Conservation (phyloP, 2,329 filamentous ascomycete species). For the Cyclaneusma minus region DNA sequence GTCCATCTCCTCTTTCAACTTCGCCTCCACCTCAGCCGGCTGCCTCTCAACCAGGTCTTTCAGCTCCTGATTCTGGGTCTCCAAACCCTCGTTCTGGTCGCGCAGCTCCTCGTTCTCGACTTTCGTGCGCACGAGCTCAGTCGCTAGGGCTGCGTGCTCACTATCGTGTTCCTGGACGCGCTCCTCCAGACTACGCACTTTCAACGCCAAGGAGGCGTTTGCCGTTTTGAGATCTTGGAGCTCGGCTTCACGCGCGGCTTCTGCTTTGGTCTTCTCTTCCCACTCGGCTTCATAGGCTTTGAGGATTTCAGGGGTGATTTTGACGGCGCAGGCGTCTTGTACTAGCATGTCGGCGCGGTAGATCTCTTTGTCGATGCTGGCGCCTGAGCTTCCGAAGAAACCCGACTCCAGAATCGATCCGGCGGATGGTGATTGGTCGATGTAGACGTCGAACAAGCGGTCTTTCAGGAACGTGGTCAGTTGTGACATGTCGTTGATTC, state of each 20-base stretch:
- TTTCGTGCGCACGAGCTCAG: slow-evolving; percentile 80
- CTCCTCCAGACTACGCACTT: slow-evolving; percentile 76
- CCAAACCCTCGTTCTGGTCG: slow-evolving; percentile 80
- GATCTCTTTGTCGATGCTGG: slow-evolving; percentile 84
- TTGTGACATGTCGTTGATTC: slow-evolving; percentile 80
- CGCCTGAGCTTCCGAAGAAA: slow-evolving; percentile 87
- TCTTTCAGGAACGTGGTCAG: slow-evolving; percentile 88
- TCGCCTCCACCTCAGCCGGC: slow-evolving; percentile 71
- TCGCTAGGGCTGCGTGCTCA: slow-evolving; percentile 83
- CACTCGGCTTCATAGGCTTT: slow-evolving; percentile 72
- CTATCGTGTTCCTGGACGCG: slow-evolving; percentile 75
- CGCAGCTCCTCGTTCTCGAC: slow-evolving; percentile 82
- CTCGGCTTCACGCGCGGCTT: slow-evolving; percentile 72
- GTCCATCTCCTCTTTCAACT: slow-evolving; percentile 74
- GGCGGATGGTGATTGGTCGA: slow-evolving; percentile 84
- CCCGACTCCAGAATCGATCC: slow-evolving; percentile 88
- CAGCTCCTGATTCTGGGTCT: slow-evolving; percentile 71
- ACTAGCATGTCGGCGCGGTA: slow-evolving; percentile 91
- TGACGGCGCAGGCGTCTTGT: slow-evolving; percentile 77
- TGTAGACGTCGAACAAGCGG: slow-evolving; percentile 89
- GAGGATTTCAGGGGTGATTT: slow-evolving; percentile 70
- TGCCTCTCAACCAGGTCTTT: slow-evolving; percentile 79
- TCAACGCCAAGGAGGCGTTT: slow-evolving; percentile 52
- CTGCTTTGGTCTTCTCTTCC: slow-evolving; percentile 75
- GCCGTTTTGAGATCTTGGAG: slow-evolving; percentile 55